Evolutionary conservation across 371 early-diverging fungal species (phyloP).

Genomic region (Mortierella sp.): DNA sequence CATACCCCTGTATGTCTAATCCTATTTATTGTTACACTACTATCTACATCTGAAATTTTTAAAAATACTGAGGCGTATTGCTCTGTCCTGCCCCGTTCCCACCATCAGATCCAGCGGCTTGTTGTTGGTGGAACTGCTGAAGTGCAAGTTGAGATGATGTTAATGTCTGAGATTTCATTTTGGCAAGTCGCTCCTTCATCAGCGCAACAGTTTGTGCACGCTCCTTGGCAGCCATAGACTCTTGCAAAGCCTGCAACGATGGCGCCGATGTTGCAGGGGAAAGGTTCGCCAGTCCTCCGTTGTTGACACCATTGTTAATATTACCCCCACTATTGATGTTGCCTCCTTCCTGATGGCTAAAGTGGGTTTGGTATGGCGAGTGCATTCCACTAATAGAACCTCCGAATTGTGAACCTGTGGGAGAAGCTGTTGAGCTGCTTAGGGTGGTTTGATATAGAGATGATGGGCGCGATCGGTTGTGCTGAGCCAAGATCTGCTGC

Average conservation of each 20-base stretch:
- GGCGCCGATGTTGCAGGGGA: conserved; percentile 20
- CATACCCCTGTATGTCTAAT: too few relatives aligned
- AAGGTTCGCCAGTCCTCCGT: conserved; percentile 8
- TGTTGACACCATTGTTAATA: background rate
- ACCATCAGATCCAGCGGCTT: conserved; percentile 8
- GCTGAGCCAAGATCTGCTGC: conserved; percentile 52
- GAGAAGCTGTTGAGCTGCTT: conserved; percentile 12
- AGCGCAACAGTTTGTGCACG: conserved; percentile 66
- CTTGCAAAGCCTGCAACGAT: conserved; percentile 42
- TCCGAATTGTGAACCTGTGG: conserved; percentile 26
- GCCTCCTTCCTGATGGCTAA: conserved; percentile 14
- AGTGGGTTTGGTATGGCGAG: conserved; percentile 34
- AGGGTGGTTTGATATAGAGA: conserved; percentile 36
- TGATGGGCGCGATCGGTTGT: conserved; percentile 42
- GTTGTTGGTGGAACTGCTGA: conserved; percentile 52
- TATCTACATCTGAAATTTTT: background rate
- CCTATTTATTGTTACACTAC: background rate
- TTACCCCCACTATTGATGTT: conserved; percentile 10
- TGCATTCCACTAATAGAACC: conserved; percentile 13
- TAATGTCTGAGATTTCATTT: conserved; percentile 64
- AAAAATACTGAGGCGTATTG: conserved; percentile 26
- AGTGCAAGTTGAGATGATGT: conserved; percentile 47
- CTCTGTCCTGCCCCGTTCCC: background rate
- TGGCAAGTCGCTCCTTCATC: conserved; percentile 70
- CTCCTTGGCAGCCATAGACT: conserved; percentile 57